Conservation (phyloP, 2,329 filamentous ascomycete species). For the Pezicula carpinea region DNA sequence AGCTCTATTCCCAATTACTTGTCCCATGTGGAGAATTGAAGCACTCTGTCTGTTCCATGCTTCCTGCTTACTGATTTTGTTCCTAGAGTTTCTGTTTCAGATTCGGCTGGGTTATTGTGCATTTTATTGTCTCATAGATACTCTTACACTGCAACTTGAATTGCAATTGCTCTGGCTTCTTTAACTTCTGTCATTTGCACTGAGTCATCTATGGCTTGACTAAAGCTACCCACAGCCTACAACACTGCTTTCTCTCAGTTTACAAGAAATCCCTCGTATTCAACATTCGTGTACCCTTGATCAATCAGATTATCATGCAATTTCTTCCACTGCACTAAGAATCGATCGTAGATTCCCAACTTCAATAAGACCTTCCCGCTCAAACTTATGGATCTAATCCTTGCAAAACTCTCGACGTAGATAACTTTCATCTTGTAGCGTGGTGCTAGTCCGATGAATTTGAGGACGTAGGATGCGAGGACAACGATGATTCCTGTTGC, state of each 20-base stretch:
- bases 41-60: too few species aligned
- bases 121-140: too few species aligned
- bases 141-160: too few species aligned
- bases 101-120: too few species aligned
- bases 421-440: conserved; percentile 65
- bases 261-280: conserved; percentile 29
- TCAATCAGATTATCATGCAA: conserved; percentile 23
- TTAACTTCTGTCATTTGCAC: too few species aligned
- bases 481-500: conserved; percentile 79
- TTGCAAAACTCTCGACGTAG: conserved; percentile 90
- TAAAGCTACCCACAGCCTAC: too few species aligned
- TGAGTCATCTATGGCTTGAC: too few species aligned
- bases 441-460: conserved; percentile 41
- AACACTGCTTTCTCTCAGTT: conserved; percentile 10
- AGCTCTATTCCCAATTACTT: too few species aligned
- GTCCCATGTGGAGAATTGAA: too few species aligned
- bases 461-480: conserved; percentile 49
- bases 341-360: conserved; percentile 64
- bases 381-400: conserved; percentile 76
- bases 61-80: too few species aligned
- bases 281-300: conserved; percentile 17
- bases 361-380: conserved; percentile 72
- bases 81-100: too few species aligned
- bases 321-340: conserved; percentile 76
- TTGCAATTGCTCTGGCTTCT: too few species aligned